Conservation (phyloP, 2,329 filamentous ascomycete genomes). For the Curvularia spicifera region DNA sequence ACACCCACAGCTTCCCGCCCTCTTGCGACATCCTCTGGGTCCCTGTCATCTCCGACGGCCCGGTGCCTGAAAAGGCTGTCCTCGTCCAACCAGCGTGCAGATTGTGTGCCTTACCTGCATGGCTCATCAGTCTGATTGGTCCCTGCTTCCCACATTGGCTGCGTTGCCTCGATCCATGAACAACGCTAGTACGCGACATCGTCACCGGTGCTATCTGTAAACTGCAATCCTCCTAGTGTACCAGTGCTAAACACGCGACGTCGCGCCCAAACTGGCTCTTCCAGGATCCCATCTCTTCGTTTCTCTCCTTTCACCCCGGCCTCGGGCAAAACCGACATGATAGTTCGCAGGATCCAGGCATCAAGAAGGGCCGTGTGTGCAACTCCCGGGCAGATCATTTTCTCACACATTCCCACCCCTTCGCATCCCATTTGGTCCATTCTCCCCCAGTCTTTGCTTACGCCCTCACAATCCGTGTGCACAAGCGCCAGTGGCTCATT, state of each 20-base stretch:
- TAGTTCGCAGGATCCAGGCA: not conserved
- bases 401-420: not conserved
- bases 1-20: not conserved
- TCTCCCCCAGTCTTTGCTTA: not conserved
- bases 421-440: not conserved
- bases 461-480: not conserved
- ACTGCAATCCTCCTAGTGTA: slow-evolving; percentile 5
- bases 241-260: slow-evolving; percentile 9
- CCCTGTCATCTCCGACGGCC: slow-evolving; percentile 8
- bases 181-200: not conserved
- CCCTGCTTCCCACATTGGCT: slow-evolving; percentile 1
- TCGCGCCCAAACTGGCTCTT: slow-evolving; percentile 2
- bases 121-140: not conserved
- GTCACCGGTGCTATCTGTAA: not conserved
- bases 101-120: no score
- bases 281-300: slow-evolving; percentile 11
- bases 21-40: slow-evolving; percentile 1
- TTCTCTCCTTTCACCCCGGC: not conserved
- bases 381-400: slow-evolving; percentile 7
- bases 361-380: slow-evolving; percentile 2
- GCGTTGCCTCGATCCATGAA: not conserved
- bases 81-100: no score
- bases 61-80: not conserved
- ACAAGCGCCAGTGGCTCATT: slow-evolving; percentile 1
- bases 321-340: slow-evolving; percentile 9